Base-by-base conservation (phyloP, 176 grass and related monocot species). In the Lolium multiflorum region DNA sequence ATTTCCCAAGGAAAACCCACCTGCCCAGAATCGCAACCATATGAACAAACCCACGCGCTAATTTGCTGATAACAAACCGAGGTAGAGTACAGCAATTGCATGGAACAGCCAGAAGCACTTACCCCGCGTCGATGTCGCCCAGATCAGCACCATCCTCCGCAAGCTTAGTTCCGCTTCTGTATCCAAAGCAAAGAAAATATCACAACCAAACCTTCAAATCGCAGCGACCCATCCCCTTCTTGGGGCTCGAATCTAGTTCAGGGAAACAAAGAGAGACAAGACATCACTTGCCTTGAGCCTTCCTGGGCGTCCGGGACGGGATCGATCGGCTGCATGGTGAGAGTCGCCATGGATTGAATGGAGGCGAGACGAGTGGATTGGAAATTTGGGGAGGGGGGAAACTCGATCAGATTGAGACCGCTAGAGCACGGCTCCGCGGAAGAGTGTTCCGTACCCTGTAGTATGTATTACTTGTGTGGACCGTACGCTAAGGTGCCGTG, bases 251-350 rank as follows among this genome's bases (percentile, higher is more conserved):
- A 81, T 69, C 49, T 24, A 56, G 49, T 4, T 47, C 15, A 4
- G 54, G 12, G 18, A 61, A 18, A 2, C 15, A 22, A 58, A 18
- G 54, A 8, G 25, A n/a, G 39, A 4, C 6, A 31, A 81, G 57
- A 25, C 74, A 86, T 51, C n/a, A 78, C 89, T 82, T 76, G 28
- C 84, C 83, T 90, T 7, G 59, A 65, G 43, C 51, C 44, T 72
- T 72, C 84, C 5, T 64, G 72, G 4, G 71, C 0, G 25, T 63
- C 31, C 1, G 9, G 72, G 9, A 24, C 31, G 28, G 63, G 61
- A 10, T 18, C 63, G 55, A 86, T 82, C n/a, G 79, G 73, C 71
- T 90, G 89, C 89, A 90, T 90, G 83, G 73, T 86, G 72, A 90
- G 88, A 44, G 79, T 86, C 54, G 73, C 72, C 79, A 90, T 86